Evolutionary conservation across 805 yeast species (phyloP), one percentile per base, ranked within the genome.

Genomic region (Candida glaebosa): DNA sequence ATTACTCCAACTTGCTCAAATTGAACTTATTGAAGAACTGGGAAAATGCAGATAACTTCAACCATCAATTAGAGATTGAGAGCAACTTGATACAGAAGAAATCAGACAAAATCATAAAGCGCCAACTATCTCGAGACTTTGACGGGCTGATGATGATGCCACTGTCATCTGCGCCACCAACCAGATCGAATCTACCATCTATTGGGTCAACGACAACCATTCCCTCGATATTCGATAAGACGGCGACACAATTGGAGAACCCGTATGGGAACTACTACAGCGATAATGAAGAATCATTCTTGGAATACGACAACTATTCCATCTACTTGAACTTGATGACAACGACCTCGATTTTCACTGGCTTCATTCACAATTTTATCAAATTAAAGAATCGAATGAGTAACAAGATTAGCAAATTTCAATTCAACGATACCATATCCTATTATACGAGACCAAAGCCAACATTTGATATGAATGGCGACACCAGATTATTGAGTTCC

Each of bases 21-120:
- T 49, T 68, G 31, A 67, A 69, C 48, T 54, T 69, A 37, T 56
- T 66, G 36, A 69, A 68, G 42, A 61, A 58, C 34, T 63, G 60
- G 46, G 75, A 69, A 46, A 58, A 55, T 45, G 50, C 63, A 15
- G 63, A 60, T 14, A 51, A 52, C 20, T 56, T 57, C 36, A 56
- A 58, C 37, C 56, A 54, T 19, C 71, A 65, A 37, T 34, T 52
- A 31, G 49, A 50, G 20, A 46, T 54, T 15, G 69, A 66, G n/a
- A 52, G 56, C 15, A 36, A 43, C 4, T 31, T 60, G 5, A 43
- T 60, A 14, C 47, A 51, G 31, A 40, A 39, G 31, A 56, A 59
- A 37, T 54, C 63, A 8, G 48, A 49, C 18, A 57, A 52, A 30
- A 49, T 58, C n/a, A 44, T 61, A 12, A 52, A 46, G 38, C 55